A percentile compares a stretch with the other conserved stretches of the same genome.
phyloP scores from a whole-genome alignment of 1,284 basidiomycete genomes.

The Pholiota adiposa region DNA sequence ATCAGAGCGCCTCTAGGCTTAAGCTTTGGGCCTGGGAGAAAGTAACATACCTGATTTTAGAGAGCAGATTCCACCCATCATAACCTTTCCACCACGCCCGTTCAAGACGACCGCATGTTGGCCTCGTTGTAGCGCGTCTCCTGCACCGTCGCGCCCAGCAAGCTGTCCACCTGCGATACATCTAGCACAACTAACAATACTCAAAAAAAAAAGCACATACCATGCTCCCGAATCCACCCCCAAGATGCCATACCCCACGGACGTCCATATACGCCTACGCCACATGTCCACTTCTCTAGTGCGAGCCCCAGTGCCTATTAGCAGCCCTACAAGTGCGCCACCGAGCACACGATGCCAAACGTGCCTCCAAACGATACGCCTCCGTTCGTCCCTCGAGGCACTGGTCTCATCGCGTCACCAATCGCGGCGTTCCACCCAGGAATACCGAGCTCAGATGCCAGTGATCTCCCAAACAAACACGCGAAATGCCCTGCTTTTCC shows the following conservation, averaged over 20 bases:
- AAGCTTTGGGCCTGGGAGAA: too few species aligned
- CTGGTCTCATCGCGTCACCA: constrained; percentile 72
- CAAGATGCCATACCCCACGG: constrained; percentile 64
- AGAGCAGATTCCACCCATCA: constrained; percentile 76
- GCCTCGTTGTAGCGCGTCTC: constrained; percentile 74
- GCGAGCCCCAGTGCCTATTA: constrained; percentile 62
- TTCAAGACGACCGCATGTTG: constrained; percentile 73
- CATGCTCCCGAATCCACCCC: constrained; percentile 78
- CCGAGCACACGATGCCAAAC: constrained; percentile 73
- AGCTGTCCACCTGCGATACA: constrained; percentile 68
- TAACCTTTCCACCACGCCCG: constrained; percentile 43
- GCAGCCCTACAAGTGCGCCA: constrained; percentile 72
- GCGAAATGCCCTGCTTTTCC: constrained; percentile 67
- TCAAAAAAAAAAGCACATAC: neutral
- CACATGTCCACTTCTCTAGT: constrained; percentile 60
- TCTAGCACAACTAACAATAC: neutral
- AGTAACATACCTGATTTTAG: constrained; percentile 77
- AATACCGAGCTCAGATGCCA: constrained; percentile 83
- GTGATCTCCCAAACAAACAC: constrained; percentile 83
- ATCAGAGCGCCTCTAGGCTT: neutral
- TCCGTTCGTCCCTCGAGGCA: constrained; percentile 93
- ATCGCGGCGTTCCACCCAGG: constrained; percentile 65
- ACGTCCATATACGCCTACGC: constrained; percentile 37
- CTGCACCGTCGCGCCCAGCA: constrained; percentile 90
- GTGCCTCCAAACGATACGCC: constrained; percentile 82